phyloP scores from a whole-genome alignment of 495 filamentous ascomycete species.

The Penicillium taxi region DNA sequence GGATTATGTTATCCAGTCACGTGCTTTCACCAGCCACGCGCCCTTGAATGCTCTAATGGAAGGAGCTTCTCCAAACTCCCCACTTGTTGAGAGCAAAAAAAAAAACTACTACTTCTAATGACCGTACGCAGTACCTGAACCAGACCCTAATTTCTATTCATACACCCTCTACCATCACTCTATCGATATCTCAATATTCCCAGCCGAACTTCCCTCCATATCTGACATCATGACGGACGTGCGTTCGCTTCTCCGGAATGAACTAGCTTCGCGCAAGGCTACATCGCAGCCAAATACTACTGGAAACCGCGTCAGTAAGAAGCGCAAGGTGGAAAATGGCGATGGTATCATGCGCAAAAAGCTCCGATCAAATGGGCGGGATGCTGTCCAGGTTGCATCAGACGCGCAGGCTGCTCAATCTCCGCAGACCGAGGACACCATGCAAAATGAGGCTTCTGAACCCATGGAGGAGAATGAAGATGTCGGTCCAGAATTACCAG shows the following conservation, averaged over 20 bases:
- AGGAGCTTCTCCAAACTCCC: slow-evolving; percentile 27
- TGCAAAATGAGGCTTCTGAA: slow-evolving; percentile 22
- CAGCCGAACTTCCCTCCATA: not conserved
- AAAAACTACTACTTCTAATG: no score
- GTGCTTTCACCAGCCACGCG: slow-evolving; percentile 10
- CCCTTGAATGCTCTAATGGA: slow-evolving; percentile 4
- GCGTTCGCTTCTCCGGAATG: slow-evolving; percentile 70
- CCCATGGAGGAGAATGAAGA: slow-evolving; percentile 21
- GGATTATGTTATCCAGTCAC: slow-evolving; percentile 13
- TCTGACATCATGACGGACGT: slow-evolving; percentile 69
- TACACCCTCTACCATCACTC: not conserved
- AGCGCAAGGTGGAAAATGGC: slow-evolving; percentile 48
- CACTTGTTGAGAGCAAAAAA: no score
- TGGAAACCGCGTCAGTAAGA: slow-evolving; percentile 43
- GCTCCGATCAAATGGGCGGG: slow-evolving; percentile 29
- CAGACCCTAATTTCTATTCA: slow-evolving; percentile 3
- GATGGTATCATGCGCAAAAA: slow-evolving; percentile 43
- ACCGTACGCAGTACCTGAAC: no score
- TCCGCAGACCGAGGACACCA: slow-evolving; percentile 17
- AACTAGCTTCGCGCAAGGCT: slow-evolving; percentile 69
- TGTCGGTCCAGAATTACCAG: slow-evolving; percentile 21
- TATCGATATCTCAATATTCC: not conserved
- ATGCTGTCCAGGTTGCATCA: slow-evolving; percentile 20
- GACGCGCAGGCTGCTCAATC: slow-evolving; percentile 13
- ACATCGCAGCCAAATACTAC: slow-evolving; percentile 35